Conservation (phyloP, 139 green algal genomes). For the Desmodesmus armatus region DNA sequence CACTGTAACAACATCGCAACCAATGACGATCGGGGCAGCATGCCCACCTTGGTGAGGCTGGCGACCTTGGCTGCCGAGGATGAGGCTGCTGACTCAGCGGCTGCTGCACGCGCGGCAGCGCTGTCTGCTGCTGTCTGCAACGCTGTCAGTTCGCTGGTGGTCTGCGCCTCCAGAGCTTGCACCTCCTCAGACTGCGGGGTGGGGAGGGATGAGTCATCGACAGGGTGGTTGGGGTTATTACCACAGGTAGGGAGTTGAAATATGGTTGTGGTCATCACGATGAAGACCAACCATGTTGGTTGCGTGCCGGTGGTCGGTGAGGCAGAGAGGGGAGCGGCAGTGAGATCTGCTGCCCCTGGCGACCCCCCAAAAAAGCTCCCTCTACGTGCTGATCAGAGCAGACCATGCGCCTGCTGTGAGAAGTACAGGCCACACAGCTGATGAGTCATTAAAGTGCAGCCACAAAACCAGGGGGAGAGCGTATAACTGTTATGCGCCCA, state of each 20-base stretch:
- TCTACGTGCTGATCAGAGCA: background rate
- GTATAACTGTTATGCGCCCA: too few relatives aligned
- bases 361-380: background rate
- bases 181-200: conserved; percentile 3
- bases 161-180: conserved; percentile 15
- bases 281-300: background rate
- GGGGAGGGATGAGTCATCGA: too few relatives aligned
- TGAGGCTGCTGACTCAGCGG: conserved; percentile 29
- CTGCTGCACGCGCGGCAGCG: conserved; percentile 14
- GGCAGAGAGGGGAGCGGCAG: background rate
- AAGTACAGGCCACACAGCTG: background rate
- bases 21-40: too few relatives aligned
- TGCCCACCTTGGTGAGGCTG: too few relatives aligned
- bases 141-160: conserved; percentile 33
- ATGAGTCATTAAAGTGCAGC: too few relatives aligned
- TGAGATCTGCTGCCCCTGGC: background rate
- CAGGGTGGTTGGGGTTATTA: too few relatives aligned
- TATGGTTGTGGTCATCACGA: background rate
- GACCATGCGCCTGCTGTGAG: background rate
- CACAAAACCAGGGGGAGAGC: background rate
- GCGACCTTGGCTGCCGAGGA: background rate
- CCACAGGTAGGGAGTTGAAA: background rate
- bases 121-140: conserved; percentile 5
- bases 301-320: background rate
- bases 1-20: too few relatives aligned